Evolutionary conservation across 2,329 filamentous ascomycete species (phyloP), one percentile per base, ranked within the genome.

Genomic region (Paecilomyces variotii): DNA sequence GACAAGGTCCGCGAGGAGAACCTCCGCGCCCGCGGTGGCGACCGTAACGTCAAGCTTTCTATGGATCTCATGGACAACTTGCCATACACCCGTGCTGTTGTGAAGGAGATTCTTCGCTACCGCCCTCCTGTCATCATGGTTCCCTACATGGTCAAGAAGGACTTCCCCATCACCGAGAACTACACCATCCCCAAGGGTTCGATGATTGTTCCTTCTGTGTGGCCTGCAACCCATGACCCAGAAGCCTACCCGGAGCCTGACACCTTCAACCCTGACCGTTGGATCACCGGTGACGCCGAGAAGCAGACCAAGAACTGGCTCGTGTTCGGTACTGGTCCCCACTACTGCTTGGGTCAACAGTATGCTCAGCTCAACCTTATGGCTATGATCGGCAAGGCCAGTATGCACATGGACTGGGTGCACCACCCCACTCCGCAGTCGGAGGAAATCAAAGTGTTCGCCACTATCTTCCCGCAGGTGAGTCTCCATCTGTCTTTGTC

Each of bases 381-480:
- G 70, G 84, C 90, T 53, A 89, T 96, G 82, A 83, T 96, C 69
- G 92, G 91, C 71, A 96, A 94, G 82, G 92, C 91, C 7, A 89
- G 90, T 64, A 82, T 96, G 74, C 81, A 87, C 71, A 81, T 97
- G 65, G 86, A 97, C 75, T 97, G 93, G 93, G 84, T 87, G 73
- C 94, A 99, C 75, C 86, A 91, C 72, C 78, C 91, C 19, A 97
- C 94, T 10, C 85, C 89, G 0, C 70, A 81, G 60, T 96, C 90
- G 0, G 94, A 99, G 78, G 87, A 96, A 76, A 97, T 99, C 76
- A 93, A 96, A 80, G 93, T 97, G 65, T 99, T 97, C 78, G 94
- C 94, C 49, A 97, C 91, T 28, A 96, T 99, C 67, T 99, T 99
- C 83, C 94, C 94, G 58, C 88, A 89, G 88, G 92, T 95, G 78